Evolutionary conservation across 345 rosid species (phyloP), one percentile per base, ranked within the genome.

Genomic region (Syzygium aqueum): DNA sequence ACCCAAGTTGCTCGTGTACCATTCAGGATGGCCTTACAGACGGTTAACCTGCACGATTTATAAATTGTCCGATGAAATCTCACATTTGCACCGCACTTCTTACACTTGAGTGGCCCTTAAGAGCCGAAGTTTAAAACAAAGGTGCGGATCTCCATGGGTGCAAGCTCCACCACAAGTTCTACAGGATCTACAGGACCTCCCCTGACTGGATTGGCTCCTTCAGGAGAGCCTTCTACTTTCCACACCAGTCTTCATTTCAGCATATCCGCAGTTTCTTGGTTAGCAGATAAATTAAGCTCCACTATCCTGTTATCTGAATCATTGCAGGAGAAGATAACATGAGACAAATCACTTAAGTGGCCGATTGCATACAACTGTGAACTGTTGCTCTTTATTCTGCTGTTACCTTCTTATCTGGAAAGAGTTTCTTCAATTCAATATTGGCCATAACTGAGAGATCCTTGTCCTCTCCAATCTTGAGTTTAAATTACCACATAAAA

Each of bases 381-480:
- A 37, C 22, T 85, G 51, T 49, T 19, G 7, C 13, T 33, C 27
- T 51, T 15, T 37, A 53, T 63, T 65, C 51, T 59, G 43, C n/a
- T 25, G 56, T 67, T 92, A 94, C 96, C 96, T 93, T 92, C 88
- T 91, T 92, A 30, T 90, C 54, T 7, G 93, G 93, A 56, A 96
- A 96, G 54, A 96, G 67, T 90, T 91, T 95, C 84, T 92, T 93
- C 84, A 96, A 93, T 85, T 95, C 95, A 51, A 96, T 97, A 25
- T 83, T 94, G 54, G 96, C 92, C 89, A 91, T 92, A 51, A 90
- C 92, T 5, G 98, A 95, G 59, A 93, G 94, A 86, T 94, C 95
- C 89, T 93, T 93, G 92, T 96, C 99, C 90, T 96, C 99, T 61
- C 95, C 98, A 85, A 93, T 88, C 99, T 91, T 65, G 77, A 30